Conservation (phyloP, 2,329 filamentous ascomycete species). For the Proliferodiscus dingleyae region DNA sequence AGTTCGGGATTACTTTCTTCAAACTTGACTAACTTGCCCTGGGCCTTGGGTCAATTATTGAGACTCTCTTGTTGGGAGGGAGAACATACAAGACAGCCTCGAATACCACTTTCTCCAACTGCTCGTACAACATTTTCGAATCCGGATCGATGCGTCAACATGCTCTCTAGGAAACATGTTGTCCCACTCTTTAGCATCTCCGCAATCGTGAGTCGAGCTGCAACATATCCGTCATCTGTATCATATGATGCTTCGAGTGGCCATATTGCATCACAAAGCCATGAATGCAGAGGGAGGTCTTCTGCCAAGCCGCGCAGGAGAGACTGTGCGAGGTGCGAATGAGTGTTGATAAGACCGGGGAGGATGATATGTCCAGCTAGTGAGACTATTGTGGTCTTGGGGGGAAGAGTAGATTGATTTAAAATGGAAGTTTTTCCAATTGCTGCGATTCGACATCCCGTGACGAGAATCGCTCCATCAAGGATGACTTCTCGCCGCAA, state of each 20-base stretch:
- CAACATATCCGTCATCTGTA: conserved; percentile 43
- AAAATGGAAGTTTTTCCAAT: conserved; percentile 39
- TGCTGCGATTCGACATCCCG: conserved; percentile 36
- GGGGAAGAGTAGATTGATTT: conserved; percentile 3
- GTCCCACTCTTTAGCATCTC: conserved; percentile 47
- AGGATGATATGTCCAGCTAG: conserved; percentile 42
- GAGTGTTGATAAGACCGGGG: conserved; percentile 46
- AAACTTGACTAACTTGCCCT: conserved; percentile 37
- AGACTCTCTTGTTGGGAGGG: not conserved
- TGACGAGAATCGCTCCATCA: conserved; percentile 42
- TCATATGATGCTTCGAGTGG: conserved; percentile 42
- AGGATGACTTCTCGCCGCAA: conserved; percentile 39
- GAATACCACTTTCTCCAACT: conserved; percentile 40
- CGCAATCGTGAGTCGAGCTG: conserved; percentile 43
- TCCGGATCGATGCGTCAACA: conserved; percentile 43
- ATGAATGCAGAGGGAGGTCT: conserved; percentile 44
- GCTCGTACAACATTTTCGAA: conserved; percentile 41
- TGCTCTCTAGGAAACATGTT: conserved; percentile 48
- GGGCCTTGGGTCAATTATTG: not conserved
- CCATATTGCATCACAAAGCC: conserved; percentile 49
- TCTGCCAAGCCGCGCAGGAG: conserved; percentile 44
- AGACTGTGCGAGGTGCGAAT: conserved; percentile 46
- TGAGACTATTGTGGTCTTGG: conserved; percentile 30
- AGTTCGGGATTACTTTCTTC: conserved; percentile 32
- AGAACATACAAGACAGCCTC: conserved; percentile 31